Evolutionary conservation across 1,284 basidiomycete species (phyloP).

Genomic region (Singerocomus inundabilis): DNA sequence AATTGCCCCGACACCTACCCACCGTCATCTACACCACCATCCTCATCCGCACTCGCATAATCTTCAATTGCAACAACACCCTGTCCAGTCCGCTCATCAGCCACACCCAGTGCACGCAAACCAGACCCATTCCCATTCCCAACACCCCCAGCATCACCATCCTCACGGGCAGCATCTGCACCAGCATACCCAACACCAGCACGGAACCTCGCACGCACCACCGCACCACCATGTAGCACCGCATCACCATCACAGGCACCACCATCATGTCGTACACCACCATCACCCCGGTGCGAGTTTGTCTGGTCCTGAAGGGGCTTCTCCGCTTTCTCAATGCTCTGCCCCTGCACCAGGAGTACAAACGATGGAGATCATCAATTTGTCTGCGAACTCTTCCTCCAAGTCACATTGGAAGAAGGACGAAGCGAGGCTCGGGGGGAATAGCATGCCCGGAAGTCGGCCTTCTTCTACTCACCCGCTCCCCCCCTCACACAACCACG

Average conservation of each 20-base stretch:
- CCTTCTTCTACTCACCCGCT: constrained; percentile 32
- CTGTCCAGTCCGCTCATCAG: constrained; percentile 20
- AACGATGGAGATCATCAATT: constrained; percentile 33
- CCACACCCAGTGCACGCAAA: constrained; percentile 23
- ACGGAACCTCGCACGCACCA: constrained; percentile 29
- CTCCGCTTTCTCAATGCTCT: constrained; percentile 19
- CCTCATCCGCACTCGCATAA: constrained; percentile 23
- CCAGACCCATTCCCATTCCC: constrained; percentile 25
- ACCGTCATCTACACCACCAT: constrained; percentile 27
- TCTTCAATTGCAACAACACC: constrained; percentile 25
- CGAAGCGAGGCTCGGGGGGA: constrained; percentile 22
- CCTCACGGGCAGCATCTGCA: constrained; percentile 25
- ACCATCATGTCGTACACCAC: constrained; percentile 46
- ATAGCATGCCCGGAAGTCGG: constrained; percentile 32
- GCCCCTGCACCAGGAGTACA: constrained; percentile 31
- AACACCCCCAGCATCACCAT: constrained; percentile 36
- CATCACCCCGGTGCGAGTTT: constrained; percentile 34
- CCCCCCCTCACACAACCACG: constrained; percentile 24
- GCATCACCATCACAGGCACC: constrained; percentile 43
- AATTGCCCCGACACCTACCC: constrained; percentile 20
- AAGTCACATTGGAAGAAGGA: constrained; percentile 33
- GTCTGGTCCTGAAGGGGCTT: constrained; percentile 21
- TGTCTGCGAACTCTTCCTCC: constrained; percentile 27
- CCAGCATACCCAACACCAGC: constrained; percentile 36
- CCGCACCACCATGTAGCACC: constrained; percentile 32